A percentile compares a stretch with the other conserved stretches of the same genome.
phyloP scores from a whole-genome alignment of 768 basidiomycete genomes.

The Termitomyces titanicus region DNA sequence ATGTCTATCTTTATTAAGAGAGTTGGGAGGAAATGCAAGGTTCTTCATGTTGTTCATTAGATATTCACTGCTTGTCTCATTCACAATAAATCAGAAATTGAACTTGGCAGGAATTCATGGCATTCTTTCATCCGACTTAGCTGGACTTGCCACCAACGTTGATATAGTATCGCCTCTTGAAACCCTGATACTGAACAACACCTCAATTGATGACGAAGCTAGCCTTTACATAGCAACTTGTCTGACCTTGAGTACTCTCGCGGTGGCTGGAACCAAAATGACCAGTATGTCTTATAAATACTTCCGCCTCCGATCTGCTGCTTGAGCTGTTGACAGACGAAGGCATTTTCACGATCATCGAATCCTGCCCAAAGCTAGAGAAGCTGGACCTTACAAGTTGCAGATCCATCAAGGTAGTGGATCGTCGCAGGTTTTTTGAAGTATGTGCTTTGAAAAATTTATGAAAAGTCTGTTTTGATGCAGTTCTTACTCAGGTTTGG shows the following conservation, averaged over 20 bases:
- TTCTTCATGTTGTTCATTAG: slow-evolving; percentile 17
- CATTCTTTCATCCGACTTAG: slow-evolving; percentile 49
- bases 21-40: slow-evolving; percentile 61
- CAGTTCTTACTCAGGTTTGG: slow-evolving; percentile 24
- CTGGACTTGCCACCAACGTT: slow-evolving; percentile 37
- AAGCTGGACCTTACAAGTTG: slow-evolving; percentile 67
- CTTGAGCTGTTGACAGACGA: slow-evolving; percentile 30
- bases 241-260: slow-evolving; percentile 40
- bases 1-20: slow-evolving; percentile 42
- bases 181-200: slow-evolving; percentile 54
- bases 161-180: slow-evolving; percentile 37
- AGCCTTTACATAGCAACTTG: slow-evolving; percentile 52
- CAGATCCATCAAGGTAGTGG: slow-evolving; percentile 53
- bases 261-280: slow-evolving; percentile 55
- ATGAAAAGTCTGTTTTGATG: neutral
- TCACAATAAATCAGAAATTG: slow-evolving; percentile 36
- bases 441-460: slow-evolving; percentile 21
- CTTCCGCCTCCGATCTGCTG: neutral
- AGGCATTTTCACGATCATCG: slow-evolving; percentile 54
- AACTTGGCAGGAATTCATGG: slow-evolving; percentile 53
- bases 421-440: slow-evolving; percentile 67
- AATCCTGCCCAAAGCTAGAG: slow-evolving; percentile 48
- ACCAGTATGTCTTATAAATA: slow-evolving; percentile 42
- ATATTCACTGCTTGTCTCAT: neutral
- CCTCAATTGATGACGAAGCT: slow-evolving; percentile 56